Evolutionary conservation across 1,284 basidiomycete genomes (phyloP).

Genomic region (Prillingera fragicola): DNA sequence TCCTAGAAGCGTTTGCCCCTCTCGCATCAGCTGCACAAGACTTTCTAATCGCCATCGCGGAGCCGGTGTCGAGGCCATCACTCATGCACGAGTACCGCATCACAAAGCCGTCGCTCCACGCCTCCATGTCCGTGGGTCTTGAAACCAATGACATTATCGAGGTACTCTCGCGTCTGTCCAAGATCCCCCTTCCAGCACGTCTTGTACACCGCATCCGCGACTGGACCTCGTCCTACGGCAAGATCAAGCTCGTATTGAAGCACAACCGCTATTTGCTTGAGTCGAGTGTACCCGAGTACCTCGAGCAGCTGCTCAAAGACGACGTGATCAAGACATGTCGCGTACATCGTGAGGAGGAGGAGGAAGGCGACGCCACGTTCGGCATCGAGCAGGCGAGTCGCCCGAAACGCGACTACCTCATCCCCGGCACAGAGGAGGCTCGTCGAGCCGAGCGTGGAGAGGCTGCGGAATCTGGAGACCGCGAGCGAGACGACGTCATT

Average conservation of each 20-base stretch:
- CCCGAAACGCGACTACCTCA: conserved; percentile 66
- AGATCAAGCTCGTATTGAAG: conserved; percentile 93
- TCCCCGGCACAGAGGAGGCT: conserved; percentile 63
- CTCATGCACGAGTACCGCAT: conserved; percentile 99
- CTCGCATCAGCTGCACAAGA: conserved; percentile 98
- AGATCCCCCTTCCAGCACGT: conserved; percentile 82
- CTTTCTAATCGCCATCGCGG: conserved; percentile 95
- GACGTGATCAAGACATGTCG: conserved; percentile 56
- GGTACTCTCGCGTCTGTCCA: conserved; percentile 80
- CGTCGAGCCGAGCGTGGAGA: conserved; percentile 30
- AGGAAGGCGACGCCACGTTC: conserved; percentile 55
- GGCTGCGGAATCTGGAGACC: conserved; percentile 14
- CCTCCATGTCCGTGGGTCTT: conserved; percentile 95
- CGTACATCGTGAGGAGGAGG: conserved; percentile 28
- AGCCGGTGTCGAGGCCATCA: conserved; percentile 95
- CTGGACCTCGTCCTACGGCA: conserved; percentile 88
- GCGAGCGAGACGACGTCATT: conserved; percentile 51
- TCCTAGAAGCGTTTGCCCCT: conserved; percentile 90
- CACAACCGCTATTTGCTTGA: conserved; percentile 95
- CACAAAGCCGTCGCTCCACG: conserved; percentile 95
- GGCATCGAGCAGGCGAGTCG: conserved; percentile 75
- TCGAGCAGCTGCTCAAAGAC: conserved; percentile 81
- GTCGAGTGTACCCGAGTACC: conserved; percentile 83
- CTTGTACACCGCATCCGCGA: conserved; percentile 80
- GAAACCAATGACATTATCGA: conserved; percentile 98